Base-by-base conservation (phyloP, 2,329 filamentous ascomycete genomes). In the Ophiocordyceps sinensis region DNA sequence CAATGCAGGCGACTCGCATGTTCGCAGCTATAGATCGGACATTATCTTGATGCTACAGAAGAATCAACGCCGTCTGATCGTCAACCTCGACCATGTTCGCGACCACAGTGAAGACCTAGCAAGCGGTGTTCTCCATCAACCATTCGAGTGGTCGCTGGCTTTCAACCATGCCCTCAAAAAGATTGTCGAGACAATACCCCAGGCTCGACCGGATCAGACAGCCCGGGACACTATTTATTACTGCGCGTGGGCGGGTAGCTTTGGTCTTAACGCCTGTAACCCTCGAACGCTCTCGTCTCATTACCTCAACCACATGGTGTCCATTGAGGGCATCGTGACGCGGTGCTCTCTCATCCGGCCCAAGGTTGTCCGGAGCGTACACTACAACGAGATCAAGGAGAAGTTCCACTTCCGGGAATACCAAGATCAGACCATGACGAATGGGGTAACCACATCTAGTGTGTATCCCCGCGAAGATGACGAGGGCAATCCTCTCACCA, bases 331-430 rank as follows among this genome's bases (percentile, higher is more conserved):
- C 37, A 98, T 98, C 53, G 91, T 98, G 35, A 98, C 91, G 30
- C 84, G 91, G 60, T 94, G 86, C 64, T 95, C 88, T 21, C 71
- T 98, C 17, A 94, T 98, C 47, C 77, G 93, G 43, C 91, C 91
- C 11, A 98, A 98, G 64, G 79, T 98, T n/a, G 81, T 96, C 46
- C 94, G 93, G 66, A 96, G 91, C 63, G 88, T 98, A 41, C 91
- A 98, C 61, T 96, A 88, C 65, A 94, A 86, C 53, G 88, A 95
- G 63, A 77, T 66, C 48, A 87, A 85, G 60, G 75, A 85, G 48
- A 83, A 82, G 34, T 98, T 96, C 51, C 79, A 89, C 53, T 87
- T 85, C 54, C 76, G 87, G 48, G 86, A 91, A 58, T 98, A 98
- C 60, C 76, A 81, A 51, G 91, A 98, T 61, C 89, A 96, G 67